Evolutionary conservation across 331 rosid genomes (phyloP).

Genomic region (Acacia pycnantha): DNA sequence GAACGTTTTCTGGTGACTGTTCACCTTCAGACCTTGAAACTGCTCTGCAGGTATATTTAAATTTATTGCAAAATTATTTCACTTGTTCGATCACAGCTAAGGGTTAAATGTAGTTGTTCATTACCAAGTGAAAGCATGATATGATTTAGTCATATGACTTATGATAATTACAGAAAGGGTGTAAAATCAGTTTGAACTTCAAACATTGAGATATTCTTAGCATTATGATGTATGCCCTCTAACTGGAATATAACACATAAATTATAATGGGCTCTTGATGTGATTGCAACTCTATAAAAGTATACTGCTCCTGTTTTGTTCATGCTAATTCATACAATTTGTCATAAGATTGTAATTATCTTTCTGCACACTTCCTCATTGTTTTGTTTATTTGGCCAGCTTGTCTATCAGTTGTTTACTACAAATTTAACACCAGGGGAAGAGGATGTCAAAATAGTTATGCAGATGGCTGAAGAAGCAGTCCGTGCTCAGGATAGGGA

Average conservation of each 20-base stretch:
- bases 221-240: conserved; percentile 11
- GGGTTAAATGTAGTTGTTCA: conserved; percentile 12
- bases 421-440: conserved; percentile 75
- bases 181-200: background rate
- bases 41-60: conserved; percentile 84
- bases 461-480: conserved; percentile 99
- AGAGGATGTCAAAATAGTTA: conserved; percentile 90
- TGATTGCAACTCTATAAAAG: background rate
- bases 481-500: conserved; percentile 96
- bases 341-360: background rate
- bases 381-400: conserved; percentile 57
- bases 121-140: background rate
- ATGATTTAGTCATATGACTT: conserved; percentile 1
- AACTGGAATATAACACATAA: background rate
- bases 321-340: background rate
- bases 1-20: conserved; percentile 91
- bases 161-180: conserved; percentile 2
- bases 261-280: background rate
- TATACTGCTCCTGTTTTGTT: background rate
- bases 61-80: background rate
- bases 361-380: conserved; percentile 10
- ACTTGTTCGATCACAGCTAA: conserved; percentile 17
- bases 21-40: conserved; percentile 97
- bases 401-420: conserved; percentile 90
- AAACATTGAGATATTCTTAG: background rate